Base-by-base conservation (phyloP, 2,329 filamentous ascomycete genomes). In the Helicocarpus griseus region DNA sequence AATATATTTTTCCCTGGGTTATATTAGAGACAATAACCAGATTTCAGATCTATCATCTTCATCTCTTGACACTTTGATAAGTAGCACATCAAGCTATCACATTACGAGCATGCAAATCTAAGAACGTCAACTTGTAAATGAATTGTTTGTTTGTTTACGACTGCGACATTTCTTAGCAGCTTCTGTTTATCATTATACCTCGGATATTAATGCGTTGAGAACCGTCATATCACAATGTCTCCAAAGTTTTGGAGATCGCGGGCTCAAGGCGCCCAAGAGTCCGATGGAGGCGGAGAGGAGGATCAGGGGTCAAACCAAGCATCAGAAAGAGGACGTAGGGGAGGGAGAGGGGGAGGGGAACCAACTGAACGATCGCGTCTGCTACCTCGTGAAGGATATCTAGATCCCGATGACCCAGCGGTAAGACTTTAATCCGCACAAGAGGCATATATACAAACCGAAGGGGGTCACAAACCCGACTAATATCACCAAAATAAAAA, bases 351-450 rank as follows among this genome's bases (percentile, higher is more conserved):
- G 40, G 50, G 58, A 9, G 53, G 60, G 44, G 75, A 81, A 52
- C 73, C 79, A 21, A 76, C 79, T 55, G 82, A 86, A 66, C 69
- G 79, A 55, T 81, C 80, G 36, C 78, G 86, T 28, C 75, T 94
- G 58, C 77, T 94, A 24, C 83, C 83, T 82, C 52, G 71, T 81
- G 40, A 79, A 63, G 77, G 75, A 47, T 89, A 85, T 61, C 73
- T 90, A 50, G 86, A 85, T 61, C 86, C 86, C 11, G 85, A 89
- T 73, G 86, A 90, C 65, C 87, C 86, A 65, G 86, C 86, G 57
- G 87, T 95, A 69, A 68, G 80, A 21, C 33, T 14, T n/a, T 7
- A 33, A n/a, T 41, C 11, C n/a, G n/a, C n/a, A n/a, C n/a, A n/a
- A n/a, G n/a, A n/a, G n/a, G n/a, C n/a, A n/a, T n/a, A n/a, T n/a